Conservation (phyloP, 257 asterid genomes). For the Solanum medicagineum region DNA sequence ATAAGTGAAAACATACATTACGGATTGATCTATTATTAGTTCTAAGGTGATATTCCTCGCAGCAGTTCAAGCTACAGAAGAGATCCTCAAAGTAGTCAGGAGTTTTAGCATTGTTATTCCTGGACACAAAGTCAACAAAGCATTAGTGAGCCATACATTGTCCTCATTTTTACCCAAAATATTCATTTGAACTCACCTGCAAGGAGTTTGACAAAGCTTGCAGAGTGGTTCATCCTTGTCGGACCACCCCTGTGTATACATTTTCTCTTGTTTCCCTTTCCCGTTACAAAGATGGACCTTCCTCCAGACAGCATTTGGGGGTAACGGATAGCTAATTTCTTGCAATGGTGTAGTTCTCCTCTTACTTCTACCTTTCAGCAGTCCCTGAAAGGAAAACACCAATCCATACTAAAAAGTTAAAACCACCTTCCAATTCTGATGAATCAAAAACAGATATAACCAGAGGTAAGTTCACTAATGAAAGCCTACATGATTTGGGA, state of each 20-base stretch:
- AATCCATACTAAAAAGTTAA: background rate
- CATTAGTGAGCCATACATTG: background rate
- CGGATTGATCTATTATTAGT: conserved; percentile 68
- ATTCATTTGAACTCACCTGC: conserved; percentile 45
- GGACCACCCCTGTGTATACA: conserved; percentile 82
- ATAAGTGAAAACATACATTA: conserved; percentile 7
- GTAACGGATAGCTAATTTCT: conserved; percentile 73
- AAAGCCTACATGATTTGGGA: background rate
- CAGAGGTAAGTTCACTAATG: background rate
- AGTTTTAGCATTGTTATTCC: conserved; percentile 53
- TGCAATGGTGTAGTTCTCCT: conserved; percentile 59
- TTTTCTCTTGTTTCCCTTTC: conserved; percentile 44
- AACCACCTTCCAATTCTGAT: background rate
- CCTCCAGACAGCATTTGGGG: conserved; percentile 66
- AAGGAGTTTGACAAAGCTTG: conserved; percentile 83
- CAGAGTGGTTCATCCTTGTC: conserved; percentile 82
- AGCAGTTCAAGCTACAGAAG: conserved; percentile 72
- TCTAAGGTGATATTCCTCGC: conserved; percentile 69
- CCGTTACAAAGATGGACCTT: conserved; percentile 39
- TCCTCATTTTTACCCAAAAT: background rate
- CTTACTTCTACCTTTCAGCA: conserved; percentile 72
- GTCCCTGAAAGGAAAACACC: conserved; percentile 42
- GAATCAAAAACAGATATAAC: background rate
- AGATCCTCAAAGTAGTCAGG: conserved; percentile 93
- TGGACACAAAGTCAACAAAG: conserved; percentile 16